phyloP scores from a whole-genome alignment of 83 land plant species.

The Larix sibirica region DNA sequence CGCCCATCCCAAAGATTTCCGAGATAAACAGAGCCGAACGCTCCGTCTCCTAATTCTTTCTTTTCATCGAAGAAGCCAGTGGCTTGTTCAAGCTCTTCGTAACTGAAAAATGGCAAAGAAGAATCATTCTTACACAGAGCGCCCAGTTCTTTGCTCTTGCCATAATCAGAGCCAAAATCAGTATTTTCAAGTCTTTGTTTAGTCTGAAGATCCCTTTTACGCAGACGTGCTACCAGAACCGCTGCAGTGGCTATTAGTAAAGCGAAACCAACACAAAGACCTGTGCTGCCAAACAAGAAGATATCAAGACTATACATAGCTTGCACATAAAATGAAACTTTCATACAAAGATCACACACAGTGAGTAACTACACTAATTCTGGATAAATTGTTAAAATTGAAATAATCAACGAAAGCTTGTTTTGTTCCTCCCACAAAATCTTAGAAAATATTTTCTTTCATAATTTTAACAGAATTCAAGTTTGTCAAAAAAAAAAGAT shows the following conservation, averaged over 20 bases:
- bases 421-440: no score
- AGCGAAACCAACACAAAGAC: background rate
- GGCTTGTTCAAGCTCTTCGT: slow-evolving; percentile 38
- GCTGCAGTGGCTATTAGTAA: background rate
- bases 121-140: no score
- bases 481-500: no score
- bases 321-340: background rate
- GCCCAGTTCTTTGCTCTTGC: background rate
- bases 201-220: background rate
- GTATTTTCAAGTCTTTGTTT: background rate
- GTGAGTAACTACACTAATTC: background rate
- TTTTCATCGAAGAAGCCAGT: slow-evolving; percentile 25
- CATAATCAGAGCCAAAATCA: background rate
- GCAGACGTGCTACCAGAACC: background rate
- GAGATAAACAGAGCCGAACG: slow-evolving; percentile 47
- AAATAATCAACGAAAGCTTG: no score
- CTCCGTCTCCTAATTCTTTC: slow-evolving; percentile 38
- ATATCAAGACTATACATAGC: background rate
- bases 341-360: background rate
- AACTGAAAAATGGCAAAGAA: slow-evolving; percentile 22
- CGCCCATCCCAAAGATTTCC: slow-evolving; percentile 35
- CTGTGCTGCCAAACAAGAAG: background rate
- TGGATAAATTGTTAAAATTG: background rate
- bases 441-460: no score
- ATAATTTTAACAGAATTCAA: no score